These are phyloP conservation scores for Lasiosphaeria hispida DNA, from an alignment of 495 filamentous ascomycete species.

Conservation along the genomic window DNA sequence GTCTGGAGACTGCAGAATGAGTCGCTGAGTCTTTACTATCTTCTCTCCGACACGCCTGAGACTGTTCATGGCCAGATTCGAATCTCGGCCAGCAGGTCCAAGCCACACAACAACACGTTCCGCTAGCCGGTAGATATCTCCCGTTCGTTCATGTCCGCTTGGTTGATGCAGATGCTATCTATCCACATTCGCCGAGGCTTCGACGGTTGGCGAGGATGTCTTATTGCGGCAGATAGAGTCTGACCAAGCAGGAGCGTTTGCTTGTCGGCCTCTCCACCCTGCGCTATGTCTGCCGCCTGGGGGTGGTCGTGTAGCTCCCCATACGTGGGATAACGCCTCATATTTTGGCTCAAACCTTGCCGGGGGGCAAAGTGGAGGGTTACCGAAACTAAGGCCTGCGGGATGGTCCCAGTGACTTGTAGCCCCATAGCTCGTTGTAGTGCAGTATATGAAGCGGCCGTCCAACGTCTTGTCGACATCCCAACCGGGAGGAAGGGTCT, in stretches of 20 bases:
- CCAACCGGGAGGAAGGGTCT: neutral
- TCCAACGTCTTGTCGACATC: neutral
- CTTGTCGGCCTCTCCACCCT: neutral
- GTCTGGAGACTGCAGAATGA: neutral
- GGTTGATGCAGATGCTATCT: constrained; percentile 6
- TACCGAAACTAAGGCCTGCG: neutral
- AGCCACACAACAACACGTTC: neutral
- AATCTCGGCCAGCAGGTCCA: neutral
- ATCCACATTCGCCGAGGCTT: neutral
- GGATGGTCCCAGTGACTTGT: neutral
- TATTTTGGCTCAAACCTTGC: neutral
- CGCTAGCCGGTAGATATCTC: neutral
- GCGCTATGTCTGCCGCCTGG: neutral
- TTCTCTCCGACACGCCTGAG: neutral
- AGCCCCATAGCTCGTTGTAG: neutral
- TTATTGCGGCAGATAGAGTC: neutral
- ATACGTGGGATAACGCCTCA: neutral
- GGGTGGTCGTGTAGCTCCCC: neutral
- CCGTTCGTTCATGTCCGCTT: neutral
- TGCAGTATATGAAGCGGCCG: neutral
- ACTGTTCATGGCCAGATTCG: neutral
- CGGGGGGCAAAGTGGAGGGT: neutral
- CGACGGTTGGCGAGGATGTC: neutral
- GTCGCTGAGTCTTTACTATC: neutral
- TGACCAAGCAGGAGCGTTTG: neutral